Evolutionary conservation across 169 alveolate genomes (phyloP).

Genomic region (Cryptosporidium sp.): DNA sequence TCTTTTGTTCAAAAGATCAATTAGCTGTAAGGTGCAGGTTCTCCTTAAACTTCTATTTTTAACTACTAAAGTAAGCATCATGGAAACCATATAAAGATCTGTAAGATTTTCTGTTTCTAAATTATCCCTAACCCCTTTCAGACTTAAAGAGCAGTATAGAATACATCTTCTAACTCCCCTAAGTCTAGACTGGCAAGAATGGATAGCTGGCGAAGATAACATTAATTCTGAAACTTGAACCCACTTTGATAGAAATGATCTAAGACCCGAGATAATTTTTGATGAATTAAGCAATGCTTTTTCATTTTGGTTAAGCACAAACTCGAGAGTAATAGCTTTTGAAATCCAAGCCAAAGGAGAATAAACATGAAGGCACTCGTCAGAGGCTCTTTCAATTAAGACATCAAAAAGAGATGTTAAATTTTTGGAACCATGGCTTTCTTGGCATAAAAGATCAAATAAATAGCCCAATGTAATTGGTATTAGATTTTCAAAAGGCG

Average conservation of each 20-base stretch:
- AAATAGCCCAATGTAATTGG: conserved; percentile 28
- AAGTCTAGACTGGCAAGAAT: not conserved
- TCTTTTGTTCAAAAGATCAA: not conserved
- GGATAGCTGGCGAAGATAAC: not conserved
- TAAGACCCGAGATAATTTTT: not conserved
- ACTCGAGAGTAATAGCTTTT: not conserved
- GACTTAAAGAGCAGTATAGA: conserved; percentile 1
- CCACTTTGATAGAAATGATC: conserved; percentile 1
- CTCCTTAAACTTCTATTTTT: conserved; percentile 17
- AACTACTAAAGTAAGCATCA: not conserved
- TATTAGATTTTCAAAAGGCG: conserved; percentile 34
- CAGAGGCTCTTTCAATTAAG: not conserved
- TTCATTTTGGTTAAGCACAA: not conserved
- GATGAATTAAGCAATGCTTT: not conserved
- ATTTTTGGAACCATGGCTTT: not conserved
- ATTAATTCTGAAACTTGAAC: not conserved
- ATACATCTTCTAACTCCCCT: conserved; percentile 19
- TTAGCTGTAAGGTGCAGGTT: not conserved
- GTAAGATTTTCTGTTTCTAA: not conserved
- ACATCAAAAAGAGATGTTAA: not conserved
- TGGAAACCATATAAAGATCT: conserved; percentile 5
- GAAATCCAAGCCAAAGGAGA: conserved; percentile 48
- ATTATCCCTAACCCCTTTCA: not conserved
- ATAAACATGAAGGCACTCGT: conserved; percentile 4
- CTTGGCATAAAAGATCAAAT: conserved; percentile 3